phyloP scores from a whole-genome alignment of 2,329 filamentous ascomycete genomes.

The Xylaria sp. region DNA sequence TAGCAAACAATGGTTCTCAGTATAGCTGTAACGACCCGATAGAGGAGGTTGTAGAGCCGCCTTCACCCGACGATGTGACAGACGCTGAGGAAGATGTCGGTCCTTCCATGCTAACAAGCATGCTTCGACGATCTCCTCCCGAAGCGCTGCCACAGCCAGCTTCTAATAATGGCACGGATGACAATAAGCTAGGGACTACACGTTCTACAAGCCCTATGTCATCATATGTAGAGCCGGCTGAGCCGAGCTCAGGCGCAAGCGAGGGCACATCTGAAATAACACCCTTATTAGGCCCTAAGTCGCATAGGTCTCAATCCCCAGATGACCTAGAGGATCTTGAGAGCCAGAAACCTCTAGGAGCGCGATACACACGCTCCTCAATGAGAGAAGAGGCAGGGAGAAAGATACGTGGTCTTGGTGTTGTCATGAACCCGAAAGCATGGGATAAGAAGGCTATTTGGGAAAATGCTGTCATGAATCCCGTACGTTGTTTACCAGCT shows the following conservation, averaged over 20 bases:
- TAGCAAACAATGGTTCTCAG: slow-evolving; percentile 40
- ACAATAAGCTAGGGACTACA: slow-evolving; percentile 25
- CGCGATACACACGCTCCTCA: slow-evolving; percentile 41
- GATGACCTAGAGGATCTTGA: slow-evolving; percentile 59
- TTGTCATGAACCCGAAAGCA: slow-evolving; percentile 69
- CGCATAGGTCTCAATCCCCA: slow-evolving; percentile 47
- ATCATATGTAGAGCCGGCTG: slow-evolving; percentile 19
- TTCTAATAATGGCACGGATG: slow-evolving; percentile 9
- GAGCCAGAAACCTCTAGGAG: slow-evolving; percentile 57
- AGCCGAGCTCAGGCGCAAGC: neutral
- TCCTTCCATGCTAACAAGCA: slow-evolving; percentile 56
- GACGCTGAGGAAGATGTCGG: slow-evolving; percentile 42
- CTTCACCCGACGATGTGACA: slow-evolving; percentile 41
- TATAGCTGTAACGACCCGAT: slow-evolving; percentile 42
- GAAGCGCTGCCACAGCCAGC: slow-evolving; percentile 46
- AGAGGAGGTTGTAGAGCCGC: slow-evolving; percentile 49
- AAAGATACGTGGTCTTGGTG: slow-evolving; percentile 42
- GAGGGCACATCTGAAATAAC: slow-evolving; percentile 55
- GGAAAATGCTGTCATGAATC: slow-evolving; percentile 71
- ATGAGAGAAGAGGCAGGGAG: slow-evolving; percentile 42
- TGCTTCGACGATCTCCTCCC: slow-evolving; percentile 63
- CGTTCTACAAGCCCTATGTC: slow-evolving; percentile 28
- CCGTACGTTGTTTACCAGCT: slow-evolving; percentile 79
- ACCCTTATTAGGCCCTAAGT: slow-evolving; percentile 57
- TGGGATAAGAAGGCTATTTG: slow-evolving; percentile 78